Evolutionary conservation across 148 eudicot genomes (phyloP).

Genomic region (Camellia sinensis): DNA sequence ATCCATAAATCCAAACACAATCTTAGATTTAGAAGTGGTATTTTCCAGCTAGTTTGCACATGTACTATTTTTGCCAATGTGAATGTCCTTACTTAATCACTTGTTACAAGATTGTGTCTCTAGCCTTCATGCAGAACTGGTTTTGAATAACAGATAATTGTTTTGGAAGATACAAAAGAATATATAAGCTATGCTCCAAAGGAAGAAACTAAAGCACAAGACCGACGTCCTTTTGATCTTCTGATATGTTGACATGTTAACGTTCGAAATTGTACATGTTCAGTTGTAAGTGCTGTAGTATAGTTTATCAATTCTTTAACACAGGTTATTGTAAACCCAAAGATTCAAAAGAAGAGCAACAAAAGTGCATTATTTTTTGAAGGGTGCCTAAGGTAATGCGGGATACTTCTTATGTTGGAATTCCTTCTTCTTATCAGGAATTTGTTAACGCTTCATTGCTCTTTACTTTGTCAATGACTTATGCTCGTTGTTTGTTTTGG

Average conservation of each 20-base stretch:
- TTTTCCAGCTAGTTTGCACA: background rate
- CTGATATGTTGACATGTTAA: slow-evolving; percentile 48
- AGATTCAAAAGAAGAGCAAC: slow-evolving; percentile 60
- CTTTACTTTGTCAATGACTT: background rate
- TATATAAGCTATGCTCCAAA: slow-evolving; percentile 74
- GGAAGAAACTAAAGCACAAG: slow-evolving; percentile 67
- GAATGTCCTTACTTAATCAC: background rate
- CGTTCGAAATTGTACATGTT: background rate
- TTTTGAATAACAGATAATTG: slow-evolving; percentile 56
- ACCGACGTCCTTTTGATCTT: slow-evolving; percentile 82
- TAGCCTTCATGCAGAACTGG: too few relatives aligned
- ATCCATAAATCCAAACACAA: too few relatives aligned
- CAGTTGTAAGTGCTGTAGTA: background rate
- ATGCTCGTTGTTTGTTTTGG: background rate
- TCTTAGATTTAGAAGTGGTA: background rate
- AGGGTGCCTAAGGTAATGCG: slow-evolving; percentile 81
- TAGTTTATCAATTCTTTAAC: slow-evolving; percentile 21
- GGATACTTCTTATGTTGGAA: background rate
- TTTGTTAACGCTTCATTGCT: background rate
- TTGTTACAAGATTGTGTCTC: too few relatives aligned
- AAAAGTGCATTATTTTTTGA: slow-evolving; percentile 83
- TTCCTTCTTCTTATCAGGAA: background rate
- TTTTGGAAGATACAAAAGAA: slow-evolving; percentile 82
- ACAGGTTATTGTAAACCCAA: slow-evolving; percentile 91
- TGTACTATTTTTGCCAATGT: background rate